Conservation (phyloP, 352 stramenopile species). For the Globisporangium camurandrum region DNA sequence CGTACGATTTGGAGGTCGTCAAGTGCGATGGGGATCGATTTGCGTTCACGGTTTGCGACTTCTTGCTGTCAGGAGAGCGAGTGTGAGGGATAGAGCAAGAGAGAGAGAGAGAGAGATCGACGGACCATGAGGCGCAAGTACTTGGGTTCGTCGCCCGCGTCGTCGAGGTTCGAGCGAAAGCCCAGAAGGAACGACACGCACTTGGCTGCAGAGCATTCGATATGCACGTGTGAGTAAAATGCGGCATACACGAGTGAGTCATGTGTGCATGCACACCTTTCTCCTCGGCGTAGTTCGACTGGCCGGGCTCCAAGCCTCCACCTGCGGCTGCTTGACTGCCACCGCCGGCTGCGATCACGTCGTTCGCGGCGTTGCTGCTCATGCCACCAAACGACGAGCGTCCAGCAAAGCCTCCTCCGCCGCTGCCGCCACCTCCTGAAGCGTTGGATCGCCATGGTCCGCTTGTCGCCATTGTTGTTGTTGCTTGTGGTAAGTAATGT, state of each 20-base stretch:
- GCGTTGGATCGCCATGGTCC: constrained; percentile 7
- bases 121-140: constrained; percentile 74
- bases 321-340: not conserved
- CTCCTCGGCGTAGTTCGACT: constrained; percentile 41
- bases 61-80: constrained; percentile 48
- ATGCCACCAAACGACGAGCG: constrained; percentile 6
- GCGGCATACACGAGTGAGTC: not conserved
- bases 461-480: constrained; percentile 1
- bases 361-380: constrained; percentile 9
- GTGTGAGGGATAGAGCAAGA: not conserved
- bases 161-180: constrained; percentile 73
- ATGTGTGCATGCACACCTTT: constrained; percentile 24
- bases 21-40: constrained; percentile 66
- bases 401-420: constrained; percentile 1
- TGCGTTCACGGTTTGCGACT: constrained; percentile 80
- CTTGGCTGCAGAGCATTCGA: constrained; percentile 36
- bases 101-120: not conserved
- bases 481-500: too few species aligned
- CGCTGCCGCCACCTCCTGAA: too few species aligned
- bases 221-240: not conserved
- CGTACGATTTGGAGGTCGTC: constrained; percentile 78
- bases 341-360: constrained; percentile 5
- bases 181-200: constrained; percentile 64
- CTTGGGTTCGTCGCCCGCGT: constrained; percentile 51
- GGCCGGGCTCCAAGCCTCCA: constrained; percentile 9